Percentiles rank a stretch among this genome's conserved stretches.
phyloP scores from a whole-genome alignment of 2,329 filamentous ascomycete species.

The Tolypocladium inflatum region DNA sequence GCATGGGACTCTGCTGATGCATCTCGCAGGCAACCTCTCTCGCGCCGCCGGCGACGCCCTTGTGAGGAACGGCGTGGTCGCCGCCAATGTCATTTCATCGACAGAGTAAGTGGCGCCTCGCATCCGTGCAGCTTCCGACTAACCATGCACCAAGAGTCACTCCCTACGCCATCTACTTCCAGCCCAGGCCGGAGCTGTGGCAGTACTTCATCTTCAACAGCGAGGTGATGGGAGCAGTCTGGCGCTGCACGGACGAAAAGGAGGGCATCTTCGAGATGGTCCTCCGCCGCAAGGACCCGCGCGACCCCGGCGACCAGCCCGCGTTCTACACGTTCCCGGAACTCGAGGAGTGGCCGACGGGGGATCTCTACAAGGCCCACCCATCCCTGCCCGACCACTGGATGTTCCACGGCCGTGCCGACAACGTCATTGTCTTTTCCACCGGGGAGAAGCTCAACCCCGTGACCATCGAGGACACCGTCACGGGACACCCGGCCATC shows the following conservation, averaged over 20 bases:
- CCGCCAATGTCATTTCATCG: slow-evolving; percentile 28
- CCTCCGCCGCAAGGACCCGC: slow-evolving; percentile 15
- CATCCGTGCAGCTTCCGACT: no score
- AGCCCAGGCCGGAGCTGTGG: slow-evolving; percentile 23
- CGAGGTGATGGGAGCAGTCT: slow-evolving; percentile 28
- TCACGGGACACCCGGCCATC: slow-evolving; percentile 18
- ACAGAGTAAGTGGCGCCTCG: slow-evolving; percentile 26
- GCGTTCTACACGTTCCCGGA: slow-evolving; percentile 32
- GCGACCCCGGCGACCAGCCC: slow-evolving; percentile 15
- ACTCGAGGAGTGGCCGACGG: slow-evolving; percentile 29
- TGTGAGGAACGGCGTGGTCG: slow-evolving; percentile 19
- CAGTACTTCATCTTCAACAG: slow-evolving; percentile 31
- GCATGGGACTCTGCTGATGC: neutral
- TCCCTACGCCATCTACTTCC: slow-evolving; percentile 22
- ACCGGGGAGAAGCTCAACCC: slow-evolving; percentile 34
- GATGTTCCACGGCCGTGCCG: slow-evolving; percentile 24
- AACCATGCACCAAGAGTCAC: slow-evolving; percentile 15
- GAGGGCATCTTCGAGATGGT: slow-evolving; percentile 12
- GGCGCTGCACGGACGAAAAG: slow-evolving; percentile 14
- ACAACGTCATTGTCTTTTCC: slow-evolving; percentile 31
- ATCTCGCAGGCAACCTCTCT: slow-evolving; percentile 21
- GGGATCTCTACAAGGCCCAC: slow-evolving; percentile 31
- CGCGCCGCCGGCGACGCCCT: slow-evolving; percentile 26
- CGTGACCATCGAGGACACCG: slow-evolving; percentile 20
- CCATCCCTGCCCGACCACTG: slow-evolving; percentile 21